Percentiles rank a stretch among this genome's conserved stretches.
Conservation (phyloP, 2,329 filamentous ascomycete genomes). For the Sclerotinia trifoliorum region DNA sequence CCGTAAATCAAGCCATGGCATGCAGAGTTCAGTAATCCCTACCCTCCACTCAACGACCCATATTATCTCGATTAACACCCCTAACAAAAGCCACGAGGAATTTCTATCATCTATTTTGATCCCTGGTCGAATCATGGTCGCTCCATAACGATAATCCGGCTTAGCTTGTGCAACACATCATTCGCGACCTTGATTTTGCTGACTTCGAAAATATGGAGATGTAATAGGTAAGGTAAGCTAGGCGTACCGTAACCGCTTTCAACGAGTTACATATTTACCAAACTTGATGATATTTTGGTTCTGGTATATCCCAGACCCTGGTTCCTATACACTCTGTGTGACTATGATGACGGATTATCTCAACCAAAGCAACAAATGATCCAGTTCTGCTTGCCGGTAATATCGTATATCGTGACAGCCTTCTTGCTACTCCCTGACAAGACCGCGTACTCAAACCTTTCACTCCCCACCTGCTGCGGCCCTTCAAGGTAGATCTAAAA, state of each 20-base stretch:
- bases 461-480: background rate
- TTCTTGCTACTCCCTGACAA: background rate
- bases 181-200: background rate
- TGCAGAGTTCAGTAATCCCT: slow-evolving; percentile 7
- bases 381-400: background rate
- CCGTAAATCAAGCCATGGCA: background rate
- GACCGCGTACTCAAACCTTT: background rate
- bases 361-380: slow-evolving; percentile 10
- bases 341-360: background rate
- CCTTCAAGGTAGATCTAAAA: background rate
- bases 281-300: slow-evolving; percentile 11
- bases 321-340: background rate
- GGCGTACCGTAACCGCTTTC: slow-evolving; percentile 4
- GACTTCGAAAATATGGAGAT: background rate
- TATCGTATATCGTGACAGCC: slow-evolving; percentile 7
- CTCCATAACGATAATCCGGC: slow-evolving; percentile 8
- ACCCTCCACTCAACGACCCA: slow-evolving; percentile 12
- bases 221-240: background rate
- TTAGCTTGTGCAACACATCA: slow-evolving; percentile 16
- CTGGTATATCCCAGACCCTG: background rate
- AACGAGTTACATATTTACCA: slow-evolving; percentile 17
- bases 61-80: slow-evolving; percentile 13
- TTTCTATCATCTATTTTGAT: slow-evolving; percentile 16
- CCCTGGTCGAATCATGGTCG: slow-evolving; percentile 14
- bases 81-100: slow-evolving; percentile 23